Evolutionary conservation across 768 basidiomycete species (phyloP).

Genomic region (Neoboletus brunneissimus): DNA sequence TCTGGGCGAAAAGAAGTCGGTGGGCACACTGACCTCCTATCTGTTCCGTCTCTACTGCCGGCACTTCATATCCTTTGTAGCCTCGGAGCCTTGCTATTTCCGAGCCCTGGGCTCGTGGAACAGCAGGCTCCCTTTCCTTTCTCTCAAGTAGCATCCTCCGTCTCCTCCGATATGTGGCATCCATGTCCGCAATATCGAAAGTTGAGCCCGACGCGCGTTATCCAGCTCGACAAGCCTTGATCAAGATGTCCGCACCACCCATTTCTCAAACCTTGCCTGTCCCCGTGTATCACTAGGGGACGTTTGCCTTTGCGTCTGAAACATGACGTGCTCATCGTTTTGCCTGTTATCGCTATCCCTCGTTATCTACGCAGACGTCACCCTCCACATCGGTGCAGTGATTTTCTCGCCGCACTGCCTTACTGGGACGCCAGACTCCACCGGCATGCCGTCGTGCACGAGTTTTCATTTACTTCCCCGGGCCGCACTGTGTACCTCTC

Average conservation of each 20-base stretch:
- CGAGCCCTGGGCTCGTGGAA: constrained; percentile 6
- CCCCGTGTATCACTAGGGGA: not conserved
- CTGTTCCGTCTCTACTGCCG: constrained; percentile 3
- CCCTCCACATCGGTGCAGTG: constrained; percentile 9
- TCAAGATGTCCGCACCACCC: not conserved
- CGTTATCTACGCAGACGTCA: constrained; percentile 20
- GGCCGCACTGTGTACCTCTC: constrained; percentile 17
- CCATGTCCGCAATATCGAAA: not conserved
- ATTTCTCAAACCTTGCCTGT: not conserved
- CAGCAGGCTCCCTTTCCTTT: not conserved
- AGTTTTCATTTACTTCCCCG: constrained; percentile 20
- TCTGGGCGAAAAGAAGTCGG: constrained; percentile 6
- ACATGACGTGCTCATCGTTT: constrained; percentile 6
- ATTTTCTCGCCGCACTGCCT: constrained; percentile 22
- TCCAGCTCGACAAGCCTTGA: not conserved
- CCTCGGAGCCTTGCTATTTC: constrained; percentile 25
- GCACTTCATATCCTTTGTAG: constrained; percentile 11
- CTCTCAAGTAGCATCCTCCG: constrained; percentile 2
- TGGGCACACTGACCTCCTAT: constrained; percentile 10
- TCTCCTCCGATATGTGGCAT: not conserved
- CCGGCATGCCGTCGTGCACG: constrained; percentile 18
- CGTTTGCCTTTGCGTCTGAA: not conserved
- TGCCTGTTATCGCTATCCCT: constrained; percentile 10
- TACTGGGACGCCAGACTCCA: constrained; percentile 6
- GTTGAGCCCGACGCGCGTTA: not conserved